Base-by-base conservation (phyloP, 225 moss, liverwort and hornwort genomes). In the Marchantia polymorpha region DNA sequence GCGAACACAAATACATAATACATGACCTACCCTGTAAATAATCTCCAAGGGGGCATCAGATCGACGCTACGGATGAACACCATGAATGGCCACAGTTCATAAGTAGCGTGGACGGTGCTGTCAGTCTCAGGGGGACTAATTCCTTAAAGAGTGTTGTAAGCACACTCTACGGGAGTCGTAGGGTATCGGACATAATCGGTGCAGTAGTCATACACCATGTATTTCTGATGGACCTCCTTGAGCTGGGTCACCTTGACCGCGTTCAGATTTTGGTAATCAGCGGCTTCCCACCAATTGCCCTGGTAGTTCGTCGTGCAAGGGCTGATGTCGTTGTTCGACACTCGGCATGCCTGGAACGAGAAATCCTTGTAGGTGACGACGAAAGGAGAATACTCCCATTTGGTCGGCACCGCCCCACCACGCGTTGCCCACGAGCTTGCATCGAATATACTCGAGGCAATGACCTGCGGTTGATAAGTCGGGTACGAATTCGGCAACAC, bases 161-260 rank as follows among this genome's bases (percentile, higher is more conserved):
- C 23, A 12, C 76, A 76, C 48, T 76, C 76, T 13, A 39, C 0
- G 0, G 76, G 76, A 20, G 20, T 3, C 25, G 46, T 19, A 7
- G 76, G 76, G 46, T 61, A 61, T n/a, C 76, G 46, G 1, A 46
- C 46, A 6, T 0, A 2, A 63, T 77, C 77, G 0, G 46, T 39
- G 50, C 90, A 90, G 59, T 90, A 90, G 69, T 86, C 81, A 39
- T 90, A 90, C 6, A 76, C 64, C 30, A 64, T 20, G 51, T 82
- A 86, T 14, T 81, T 53, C 1, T 78, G 12, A 8, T 77, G 80
- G 17, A 88, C 81, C 70, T 78, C 72, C 0, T 29, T 46, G 56
- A 90, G 12, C 77, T 84, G 67, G 1, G 59, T 17, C 0, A 64
- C 72, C 74, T 79, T 61, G 12, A 55, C 12, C 26, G 46, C 0